Evolutionary conservation across 495 filamentous ascomycete species (phyloP).

Genomic region (Hypomontagnella submonticulosa): DNA sequence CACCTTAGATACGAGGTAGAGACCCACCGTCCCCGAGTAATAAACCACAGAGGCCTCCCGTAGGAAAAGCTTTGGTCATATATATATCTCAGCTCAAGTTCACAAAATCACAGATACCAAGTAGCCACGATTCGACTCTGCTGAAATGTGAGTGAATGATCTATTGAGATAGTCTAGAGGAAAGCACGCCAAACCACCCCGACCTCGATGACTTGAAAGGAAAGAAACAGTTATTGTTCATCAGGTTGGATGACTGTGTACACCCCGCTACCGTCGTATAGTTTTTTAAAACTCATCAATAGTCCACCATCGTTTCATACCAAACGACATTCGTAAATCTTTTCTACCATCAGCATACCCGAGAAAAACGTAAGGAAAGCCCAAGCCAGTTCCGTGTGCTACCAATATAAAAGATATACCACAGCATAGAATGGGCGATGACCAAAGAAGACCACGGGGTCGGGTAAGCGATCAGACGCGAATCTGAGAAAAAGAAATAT

Average conservation of each 20-base stretch:
- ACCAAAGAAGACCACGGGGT: background rate
- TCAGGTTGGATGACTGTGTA: slow-evolving; percentile 26
- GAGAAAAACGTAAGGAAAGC: slow-evolving; percentile 7
- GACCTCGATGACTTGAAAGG: slow-evolving; percentile 20
- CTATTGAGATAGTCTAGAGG: slow-evolving; percentile 40
- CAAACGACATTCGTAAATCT: slow-evolving; percentile 15
- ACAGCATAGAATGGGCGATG: slow-evolving; percentile 11
- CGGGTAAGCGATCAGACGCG: background rate
- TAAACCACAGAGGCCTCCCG: slow-evolving; percentile 18
- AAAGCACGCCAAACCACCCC: slow-evolving; percentile 31
- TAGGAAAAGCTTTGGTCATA: background rate
- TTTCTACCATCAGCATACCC: slow-evolving; percentile 18
- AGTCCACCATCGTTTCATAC: slow-evolving; percentile 21
- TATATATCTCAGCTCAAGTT: slow-evolving; percentile 6
- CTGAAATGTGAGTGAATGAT: slow-evolving; percentile 24
- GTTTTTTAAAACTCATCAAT: slow-evolving; percentile 26
- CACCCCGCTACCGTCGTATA: slow-evolving; percentile 25
- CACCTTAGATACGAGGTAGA: slow-evolving; percentile 11
- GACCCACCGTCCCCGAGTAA: slow-evolving; percentile 27
- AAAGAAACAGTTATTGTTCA: slow-evolving; percentile 21
- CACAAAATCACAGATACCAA: slow-evolving; percentile 1
- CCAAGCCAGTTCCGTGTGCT: slow-evolving; percentile 3
- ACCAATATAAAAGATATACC: slow-evolving; percentile 8
- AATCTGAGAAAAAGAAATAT: slow-evolving; percentile 22
- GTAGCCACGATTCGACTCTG: background rate